Evolutionary conservation across 2,329 filamentous ascomycete species (phyloP).

Genomic region (Verticillium nonalfalfae): DNA sequence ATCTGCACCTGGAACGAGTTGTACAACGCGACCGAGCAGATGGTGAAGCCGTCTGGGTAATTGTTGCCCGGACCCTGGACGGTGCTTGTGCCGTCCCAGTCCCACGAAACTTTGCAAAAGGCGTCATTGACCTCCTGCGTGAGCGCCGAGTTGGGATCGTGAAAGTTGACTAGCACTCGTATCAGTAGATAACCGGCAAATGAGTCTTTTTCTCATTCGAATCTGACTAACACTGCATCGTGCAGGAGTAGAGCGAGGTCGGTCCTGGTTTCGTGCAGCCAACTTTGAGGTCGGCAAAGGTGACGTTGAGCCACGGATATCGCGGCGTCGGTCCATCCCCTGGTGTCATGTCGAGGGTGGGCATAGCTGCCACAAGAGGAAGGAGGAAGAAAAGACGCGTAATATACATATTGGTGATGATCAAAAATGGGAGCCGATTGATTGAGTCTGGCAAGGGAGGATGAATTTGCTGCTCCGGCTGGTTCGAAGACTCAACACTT

Average conservation of each 20-base stretch:
- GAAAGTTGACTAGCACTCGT: slow-evolving; percentile 7
- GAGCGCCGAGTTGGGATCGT: slow-evolving; percentile 11
- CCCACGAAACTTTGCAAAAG: slow-evolving; percentile 13
- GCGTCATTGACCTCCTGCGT: slow-evolving; percentile 10
- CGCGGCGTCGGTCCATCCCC: neutral
- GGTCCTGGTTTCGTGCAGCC: slow-evolving; percentile 1
- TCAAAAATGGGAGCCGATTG: neutral
- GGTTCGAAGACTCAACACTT: neutral
- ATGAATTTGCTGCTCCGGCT: neutral
- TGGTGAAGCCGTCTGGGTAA: slow-evolving; percentile 5
- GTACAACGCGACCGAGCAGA: slow-evolving; percentile 7
- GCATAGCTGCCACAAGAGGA: slow-evolving; percentile 2
- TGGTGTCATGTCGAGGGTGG: neutral
- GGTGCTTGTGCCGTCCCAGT: slow-evolving; percentile 16
- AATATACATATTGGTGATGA: slow-evolving; percentile 1
- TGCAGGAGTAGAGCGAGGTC: slow-evolving; percentile 4
- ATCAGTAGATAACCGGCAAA: neutral
- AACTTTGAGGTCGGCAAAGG: slow-evolving; percentile 7
- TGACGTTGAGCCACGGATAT: slow-evolving; percentile 10
- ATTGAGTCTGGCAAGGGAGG: neutral
- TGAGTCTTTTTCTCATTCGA: no score
- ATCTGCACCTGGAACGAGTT: slow-evolving; percentile 10
- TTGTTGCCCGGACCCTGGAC: slow-evolving; percentile 18
- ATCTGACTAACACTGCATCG: slow-evolving; percentile 4
- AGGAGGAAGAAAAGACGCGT: neutral